These are phyloP conservation scores for Claviceps africana DNA, from an alignment of 2,329 filamentous ascomycete genomes.

Conservation along the genomic window DNA sequence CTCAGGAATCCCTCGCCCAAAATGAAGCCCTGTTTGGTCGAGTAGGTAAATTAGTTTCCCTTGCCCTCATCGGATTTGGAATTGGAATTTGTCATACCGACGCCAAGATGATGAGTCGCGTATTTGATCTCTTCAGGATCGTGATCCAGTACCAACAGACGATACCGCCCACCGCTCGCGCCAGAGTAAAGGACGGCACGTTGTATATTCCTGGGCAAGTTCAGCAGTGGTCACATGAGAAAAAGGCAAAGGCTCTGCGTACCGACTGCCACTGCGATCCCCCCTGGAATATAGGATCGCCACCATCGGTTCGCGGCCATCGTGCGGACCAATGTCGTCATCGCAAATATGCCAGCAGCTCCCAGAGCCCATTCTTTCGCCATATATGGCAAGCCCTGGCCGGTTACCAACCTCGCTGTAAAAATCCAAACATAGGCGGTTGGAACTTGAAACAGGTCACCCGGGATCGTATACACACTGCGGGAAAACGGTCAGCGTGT, in stretches of 20 bases:
- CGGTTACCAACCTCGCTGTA: slow-evolving; percentile 83
- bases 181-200: slow-evolving; percentile 86
- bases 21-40: slow-evolving; percentile 56
- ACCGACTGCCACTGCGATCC: slow-evolving; percentile 91
- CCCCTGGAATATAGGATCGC: slow-evolving; percentile 71
- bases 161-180: slow-evolving; percentile 66
- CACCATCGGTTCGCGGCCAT: slow-evolving; percentile 41
- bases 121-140: slow-evolving; percentile 41
- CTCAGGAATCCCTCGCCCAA: slow-evolving; percentile 84
- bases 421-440: slow-evolving; percentile 97
- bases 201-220: slow-evolving; percentile 72
- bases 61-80: not conserved
- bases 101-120: slow-evolving; percentile 78
- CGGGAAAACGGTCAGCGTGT: not conserved
- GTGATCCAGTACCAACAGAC: slow-evolving; percentile 63
- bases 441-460: slow-evolving; percentile 81
- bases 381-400: slow-evolving; percentile 72
- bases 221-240: not conserved
- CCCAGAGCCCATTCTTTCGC: slow-evolving; percentile 66
- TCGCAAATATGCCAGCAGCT: slow-evolving; percentile 60
- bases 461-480: slow-evolving; percentile 75
- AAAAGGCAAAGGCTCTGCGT: slow-evolving; percentile 10
- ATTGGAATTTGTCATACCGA: slow-evolving; percentile 30
- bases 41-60: not conserved
- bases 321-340: slow-evolving; percentile 58